A percentile compares a stretch with the other conserved stretches of the same genome.
These are phyloP conservation scores for Zopfochytrium polystomum DNA, from an alignment of 371 early-diverging fungal genomes.

Conservation along the genomic window DNA sequence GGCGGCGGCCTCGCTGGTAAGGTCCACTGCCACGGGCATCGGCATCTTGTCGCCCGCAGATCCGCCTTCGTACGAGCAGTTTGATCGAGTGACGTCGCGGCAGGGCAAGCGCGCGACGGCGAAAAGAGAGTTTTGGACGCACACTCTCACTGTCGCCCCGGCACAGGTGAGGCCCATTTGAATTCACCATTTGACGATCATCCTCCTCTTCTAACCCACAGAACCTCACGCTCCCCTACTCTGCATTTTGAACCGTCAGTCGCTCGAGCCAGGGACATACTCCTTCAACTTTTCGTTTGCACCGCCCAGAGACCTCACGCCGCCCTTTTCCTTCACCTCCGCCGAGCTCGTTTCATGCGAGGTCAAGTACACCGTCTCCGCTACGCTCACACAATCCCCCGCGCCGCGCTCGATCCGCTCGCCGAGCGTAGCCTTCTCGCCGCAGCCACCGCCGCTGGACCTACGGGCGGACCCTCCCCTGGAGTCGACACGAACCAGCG, in stretches of 20 bases:
- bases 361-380: neutral
- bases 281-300: neutral
- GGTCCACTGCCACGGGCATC: neutral
- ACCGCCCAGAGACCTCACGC: neutral
- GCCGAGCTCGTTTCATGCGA: neutral
- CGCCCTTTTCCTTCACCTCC: neutral
- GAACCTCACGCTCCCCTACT: too few relatives aligned
- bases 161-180: neutral
- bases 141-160: neutral
- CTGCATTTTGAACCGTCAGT: neutral
- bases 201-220: too few relatives aligned
- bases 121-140: neutral
- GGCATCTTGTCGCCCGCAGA: neutral
- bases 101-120: neutral
- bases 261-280: neutral
- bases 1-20: slow-evolving; percentile 5
- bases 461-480: neutral
- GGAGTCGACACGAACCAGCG: slow-evolving; percentile 5
- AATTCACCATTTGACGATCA: neutral
- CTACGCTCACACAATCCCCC: neutral
- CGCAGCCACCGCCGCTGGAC: slow-evolving; percentile 7
- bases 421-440: neutral
- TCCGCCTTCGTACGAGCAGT: neutral
- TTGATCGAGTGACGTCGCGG: neutral
- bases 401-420: neutral